phyloP scores from a whole-genome alignment of 2,329 filamentous ascomycete genomes.

The Colletotrichum horii region DNA sequence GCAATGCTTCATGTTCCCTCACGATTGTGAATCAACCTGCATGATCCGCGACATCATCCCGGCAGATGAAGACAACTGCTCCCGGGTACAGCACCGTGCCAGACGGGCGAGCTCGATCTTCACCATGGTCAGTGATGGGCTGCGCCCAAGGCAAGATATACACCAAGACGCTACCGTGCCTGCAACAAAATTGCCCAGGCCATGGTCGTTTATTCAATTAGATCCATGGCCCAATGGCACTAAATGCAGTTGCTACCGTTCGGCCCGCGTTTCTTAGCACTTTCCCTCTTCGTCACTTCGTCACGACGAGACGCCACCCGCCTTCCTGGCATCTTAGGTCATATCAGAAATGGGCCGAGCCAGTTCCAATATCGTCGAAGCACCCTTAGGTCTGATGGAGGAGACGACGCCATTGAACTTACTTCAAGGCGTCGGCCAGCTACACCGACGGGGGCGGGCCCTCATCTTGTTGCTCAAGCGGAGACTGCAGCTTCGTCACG shows the following conservation, averaged over 20 bases:
- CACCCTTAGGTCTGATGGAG: neutral
- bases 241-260: neutral
- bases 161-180: neutral
- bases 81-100: neutral
- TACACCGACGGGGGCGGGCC: neutral
- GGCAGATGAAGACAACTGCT: neutral
- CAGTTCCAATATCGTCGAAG: neutral
- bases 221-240: neutral
- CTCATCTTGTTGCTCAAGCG: neutral
- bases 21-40: neutral
- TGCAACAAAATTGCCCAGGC: neutral
- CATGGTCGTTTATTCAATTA: neutral
- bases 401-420: neutral
- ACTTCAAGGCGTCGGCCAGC: neutral
- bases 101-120: neutral
- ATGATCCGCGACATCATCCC: neutral
- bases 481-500: slow-evolving; percentile 10
- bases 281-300: neutral
- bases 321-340: neutral
- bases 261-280: slow-evolving; percentile 1
- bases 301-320: slow-evolving; percentile 5
- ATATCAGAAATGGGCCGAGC: neutral
- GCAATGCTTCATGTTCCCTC: neutral
- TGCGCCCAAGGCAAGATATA: neutral
- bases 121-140: neutral